Base-by-base conservation (phyloP, 768 basidiomycete genomes). In the Pleurotus pulmonarius region DNA sequence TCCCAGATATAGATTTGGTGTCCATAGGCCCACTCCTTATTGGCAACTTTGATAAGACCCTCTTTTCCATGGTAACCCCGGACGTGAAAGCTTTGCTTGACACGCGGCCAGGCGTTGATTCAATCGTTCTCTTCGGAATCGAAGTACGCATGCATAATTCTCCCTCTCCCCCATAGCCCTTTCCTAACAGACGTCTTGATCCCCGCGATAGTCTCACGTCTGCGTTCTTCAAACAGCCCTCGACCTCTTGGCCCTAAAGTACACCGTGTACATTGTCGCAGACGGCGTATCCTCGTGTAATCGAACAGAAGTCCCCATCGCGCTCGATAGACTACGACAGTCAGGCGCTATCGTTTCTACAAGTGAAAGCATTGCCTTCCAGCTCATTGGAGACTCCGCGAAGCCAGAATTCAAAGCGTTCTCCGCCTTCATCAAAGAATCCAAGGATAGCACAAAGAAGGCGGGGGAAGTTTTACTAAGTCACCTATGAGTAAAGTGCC, bases 271-370 rank as follows among this genome's bases (percentile, higher is more conserved):
- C 67, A 78, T 94, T 39, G 72, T 93, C 20, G 91, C 89, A 1
- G 94, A 97, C 64, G 92, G 86, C 13, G 86, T 95, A 13, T 92
- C 90, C 2, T 90, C 87, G 26, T 86, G 82, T 61, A 92, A 94
- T 70, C 76, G 77, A 46, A 87, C 87, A 59, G 94, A 97, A 67
- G 78, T 94, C 0, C 84, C 87, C 12, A 73, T 87, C 60, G 92
- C 93, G 0, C 73, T 94, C 38, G 84, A 79, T 5, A 75, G 81
- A 49, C 79, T 90, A 73, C 83, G 85, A 51, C 79, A 80, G 55
- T 82, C 79, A n/a, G 94, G 94, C 0, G 92, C 85, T 1, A 72
- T 82, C 41, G 76, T 96, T 51, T 84, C 85, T 3, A 92, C 91
- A 0, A 91, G 88, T 64, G 94, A 97, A 67, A 88, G 88, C 56